These are phyloP conservation scores for Isabelozyma gotoi DNA, from an alignment of 805 yeast genomes.

Conservation along the genomic window DNA sequence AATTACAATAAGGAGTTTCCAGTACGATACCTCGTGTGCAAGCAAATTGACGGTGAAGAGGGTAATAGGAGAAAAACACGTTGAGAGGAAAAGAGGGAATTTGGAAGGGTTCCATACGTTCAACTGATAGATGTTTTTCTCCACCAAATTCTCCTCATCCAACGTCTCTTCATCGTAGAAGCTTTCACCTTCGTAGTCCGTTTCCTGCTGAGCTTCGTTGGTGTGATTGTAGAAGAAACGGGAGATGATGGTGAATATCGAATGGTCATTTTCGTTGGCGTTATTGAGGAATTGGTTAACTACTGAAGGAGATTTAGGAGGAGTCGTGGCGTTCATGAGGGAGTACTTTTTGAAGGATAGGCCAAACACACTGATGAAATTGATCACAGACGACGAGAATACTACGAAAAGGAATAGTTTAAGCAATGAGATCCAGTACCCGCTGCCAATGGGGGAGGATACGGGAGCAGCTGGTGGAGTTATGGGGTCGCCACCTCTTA, in stretches of 20 bases:
- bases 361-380: constrained; percentile 11
- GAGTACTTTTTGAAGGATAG: constrained; percentile 27
- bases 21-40: constrained; percentile 17
- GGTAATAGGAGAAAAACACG: constrained; percentile 60
- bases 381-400: constrained; percentile 13
- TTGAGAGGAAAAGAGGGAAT: constrained; percentile 50
- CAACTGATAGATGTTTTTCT: constrained; percentile 52
- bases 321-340: constrained; percentile 22
- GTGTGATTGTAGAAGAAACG: constrained; percentile 9
- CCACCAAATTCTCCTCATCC: constrained; percentile 13
- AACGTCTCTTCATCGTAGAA: constrained; percentile 15
- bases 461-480: not conserved
- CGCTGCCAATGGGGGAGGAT: not conserved
- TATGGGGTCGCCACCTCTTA: not conserved
- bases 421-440: not conserved
- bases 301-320: constrained; percentile 1
- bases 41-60: constrained; percentile 41
- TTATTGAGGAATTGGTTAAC: constrained; percentile 4
- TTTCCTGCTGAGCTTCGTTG: constrained; percentile 13
- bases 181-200: constrained; percentile 18
- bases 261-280: constrained; percentile 2
- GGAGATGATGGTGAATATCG: constrained; percentile 2
- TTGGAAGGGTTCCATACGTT: constrained; percentile 67
- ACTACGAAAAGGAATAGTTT: constrained; percentile 3
- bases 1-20: constrained; percentile 28